Conservation (phyloP, 805 yeast species). For the Sporopachydermia lactativora region DNA sequence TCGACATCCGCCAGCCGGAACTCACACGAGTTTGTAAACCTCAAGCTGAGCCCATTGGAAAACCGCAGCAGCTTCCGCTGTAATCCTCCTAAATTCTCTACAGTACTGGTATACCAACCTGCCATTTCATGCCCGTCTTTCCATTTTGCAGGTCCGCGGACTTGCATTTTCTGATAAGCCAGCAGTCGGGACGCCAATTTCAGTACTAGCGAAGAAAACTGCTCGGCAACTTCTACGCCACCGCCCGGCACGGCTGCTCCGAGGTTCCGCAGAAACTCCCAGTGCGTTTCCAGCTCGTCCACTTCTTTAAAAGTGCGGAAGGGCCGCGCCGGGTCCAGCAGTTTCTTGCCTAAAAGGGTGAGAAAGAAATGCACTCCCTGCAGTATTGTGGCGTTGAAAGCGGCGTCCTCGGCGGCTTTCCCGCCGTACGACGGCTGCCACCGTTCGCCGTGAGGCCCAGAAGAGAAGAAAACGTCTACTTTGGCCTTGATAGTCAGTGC, state of each 20-base stretch:
- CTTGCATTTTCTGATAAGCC: slow-evolving; percentile 58
- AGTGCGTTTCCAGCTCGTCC: slow-evolving; percentile 73
- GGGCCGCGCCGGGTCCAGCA: slow-evolving; percentile 59
- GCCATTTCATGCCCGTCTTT: slow-evolving; percentile 26
- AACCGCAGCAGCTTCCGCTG: slow-evolving; percentile 78
- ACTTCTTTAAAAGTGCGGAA: slow-evolving; percentile 84
- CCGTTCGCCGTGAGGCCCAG: slow-evolving; percentile 38
- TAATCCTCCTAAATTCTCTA: slow-evolving; percentile 59
- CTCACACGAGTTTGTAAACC: slow-evolving; percentile 59
- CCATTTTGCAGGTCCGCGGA: slow-evolving; percentile 41
- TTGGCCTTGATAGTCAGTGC: slow-evolving; percentile 66
- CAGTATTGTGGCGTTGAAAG: slow-evolving; percentile 51
- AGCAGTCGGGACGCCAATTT: slow-evolving; percentile 56
- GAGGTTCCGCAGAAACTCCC: slow-evolving; percentile 62
- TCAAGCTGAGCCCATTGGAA: slow-evolving; percentile 46
- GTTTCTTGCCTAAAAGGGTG: slow-evolving; percentile 56
- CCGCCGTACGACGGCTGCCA: slow-evolving; percentile 30
- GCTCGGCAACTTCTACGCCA: slow-evolving; percentile 67
- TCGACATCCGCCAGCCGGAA: slow-evolving; percentile 1
- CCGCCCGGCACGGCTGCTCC: slow-evolving; percentile 75
- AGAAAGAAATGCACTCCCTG: slow-evolving; percentile 64
- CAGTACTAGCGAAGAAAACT: slow-evolving; percentile 47
- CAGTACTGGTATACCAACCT: slow-evolving; percentile 53
- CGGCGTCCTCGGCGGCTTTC: slow-evolving; percentile 23
- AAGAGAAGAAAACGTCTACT: slow-evolving; percentile 36